phyloP scores from a whole-genome alignment of 2,329 filamentous ascomycete species.

The Diaporthe batatas region DNA sequence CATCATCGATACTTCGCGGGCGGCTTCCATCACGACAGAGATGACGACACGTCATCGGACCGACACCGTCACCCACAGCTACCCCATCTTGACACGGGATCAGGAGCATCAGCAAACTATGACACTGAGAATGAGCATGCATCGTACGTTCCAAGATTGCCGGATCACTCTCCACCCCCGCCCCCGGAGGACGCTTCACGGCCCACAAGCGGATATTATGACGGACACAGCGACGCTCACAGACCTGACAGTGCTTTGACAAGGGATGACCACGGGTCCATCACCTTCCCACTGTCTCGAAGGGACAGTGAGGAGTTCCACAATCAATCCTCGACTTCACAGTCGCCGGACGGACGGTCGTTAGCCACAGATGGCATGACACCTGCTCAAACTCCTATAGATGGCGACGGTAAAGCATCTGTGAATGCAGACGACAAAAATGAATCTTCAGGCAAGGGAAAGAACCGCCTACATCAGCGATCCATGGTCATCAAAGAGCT shows the following conservation, averaged over 20 bases:
- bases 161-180: slow-evolving; percentile 65
- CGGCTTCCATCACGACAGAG: slow-evolving; percentile 16
- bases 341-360: slow-evolving; percentile 62
- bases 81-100: slow-evolving; percentile 65
- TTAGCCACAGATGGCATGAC: slow-evolving; percentile 56
- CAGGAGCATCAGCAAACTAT: slow-evolving; percentile 63
- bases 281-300: slow-evolving; percentile 59
- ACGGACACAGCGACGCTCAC: slow-evolving; percentile 58
- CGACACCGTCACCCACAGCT: slow-evolving; percentile 54
- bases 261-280: slow-evolving; percentile 57
- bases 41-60: slow-evolving; percentile 28
- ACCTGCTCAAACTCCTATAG: slow-evolving; percentile 54
- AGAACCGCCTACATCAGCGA: slow-evolving; percentile 82
- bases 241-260: slow-evolving; percentile 57
- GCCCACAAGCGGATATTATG: slow-evolving; percentile 57
- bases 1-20: slow-evolving; percentile 36
- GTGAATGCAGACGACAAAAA: slow-evolving; percentile 55
- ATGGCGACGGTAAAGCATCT: slow-evolving; percentile 53
- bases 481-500: slow-evolving; percentile 91
- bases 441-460: slow-evolving; percentile 65
- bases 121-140: slow-evolving; percentile 30
- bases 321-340: slow-evolving; percentile 58
- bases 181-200: slow-evolving; percentile 56
- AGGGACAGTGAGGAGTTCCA: slow-evolving; percentile 61
- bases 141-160: slow-evolving; percentile 51